Percentiles rank a stretch among this genome's conserved stretches.
These are phyloP conservation scores for Emmonsiellopsis sp. DNA, from an alignment of 2,329 filamentous ascomycete genomes.

Conservation along the genomic window DNA sequence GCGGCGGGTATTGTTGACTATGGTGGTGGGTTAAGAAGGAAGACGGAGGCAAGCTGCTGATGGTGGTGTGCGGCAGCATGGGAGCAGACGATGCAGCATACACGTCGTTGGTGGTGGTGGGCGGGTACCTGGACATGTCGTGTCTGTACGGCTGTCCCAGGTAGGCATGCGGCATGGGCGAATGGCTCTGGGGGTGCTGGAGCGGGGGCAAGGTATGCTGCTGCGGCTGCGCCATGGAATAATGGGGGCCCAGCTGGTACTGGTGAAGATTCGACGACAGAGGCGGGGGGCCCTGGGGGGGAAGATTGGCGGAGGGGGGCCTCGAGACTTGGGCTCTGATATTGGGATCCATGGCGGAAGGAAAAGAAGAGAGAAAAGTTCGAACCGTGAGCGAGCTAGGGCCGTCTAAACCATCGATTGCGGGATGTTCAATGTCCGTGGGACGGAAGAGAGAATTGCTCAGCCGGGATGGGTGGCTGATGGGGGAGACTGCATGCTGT, in stretches of 20 bases:
- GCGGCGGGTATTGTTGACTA: constrained; percentile 30
- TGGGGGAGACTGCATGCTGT: neutral
- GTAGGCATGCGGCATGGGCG: constrained; percentile 33
- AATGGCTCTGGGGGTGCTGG: constrained; percentile 37
- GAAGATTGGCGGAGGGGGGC: constrained; percentile 36
- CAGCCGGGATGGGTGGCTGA: neutral
- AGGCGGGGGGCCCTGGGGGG: constrained; percentile 36
- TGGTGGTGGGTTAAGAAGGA: constrained; percentile 34
- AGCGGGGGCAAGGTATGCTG: constrained; percentile 38
- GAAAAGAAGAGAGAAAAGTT: constrained; percentile 2
- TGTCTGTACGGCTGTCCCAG: constrained; percentile 34
- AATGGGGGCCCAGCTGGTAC: constrained; percentile 39
- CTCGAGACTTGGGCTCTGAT: constrained; percentile 35
- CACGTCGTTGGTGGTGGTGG: constrained; percentile 32
- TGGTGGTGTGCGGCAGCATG: constrained; percentile 34
- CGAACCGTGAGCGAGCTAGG: constrained; percentile 5
- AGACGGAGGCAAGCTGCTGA: constrained; percentile 34
- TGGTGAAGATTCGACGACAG: constrained; percentile 37
- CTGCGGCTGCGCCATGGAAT: constrained; percentile 35
- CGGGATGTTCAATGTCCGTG: neutral
- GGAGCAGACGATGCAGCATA: constrained; percentile 34
- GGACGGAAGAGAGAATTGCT: neutral
- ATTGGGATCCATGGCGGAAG: constrained; percentile 33
- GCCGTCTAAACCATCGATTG: constrained; percentile 13
- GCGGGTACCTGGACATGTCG: constrained; percentile 35